Conservation (phyloP, 2,329 filamentous ascomycete genomes). For the Botrytis galanthina region DNA sequence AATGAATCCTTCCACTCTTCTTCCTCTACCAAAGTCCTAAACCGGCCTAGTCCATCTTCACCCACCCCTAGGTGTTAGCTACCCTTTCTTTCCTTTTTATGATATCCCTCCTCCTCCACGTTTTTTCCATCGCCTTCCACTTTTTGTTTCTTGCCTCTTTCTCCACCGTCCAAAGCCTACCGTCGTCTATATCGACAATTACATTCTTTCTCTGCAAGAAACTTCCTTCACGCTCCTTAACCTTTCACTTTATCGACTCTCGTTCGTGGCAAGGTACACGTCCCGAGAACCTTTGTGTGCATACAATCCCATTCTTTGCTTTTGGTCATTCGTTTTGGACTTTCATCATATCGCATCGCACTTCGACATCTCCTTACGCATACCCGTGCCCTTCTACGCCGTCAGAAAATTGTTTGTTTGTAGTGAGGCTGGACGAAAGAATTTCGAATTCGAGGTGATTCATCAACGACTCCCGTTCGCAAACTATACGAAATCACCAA, state of each 20-base stretch:
- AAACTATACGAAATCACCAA: neutral
- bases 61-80: neutral
- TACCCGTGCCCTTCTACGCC: neutral
- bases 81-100: neutral
- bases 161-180: neutral
- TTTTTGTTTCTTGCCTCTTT: constrained; percentile 11
- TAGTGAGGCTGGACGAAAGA: neutral
- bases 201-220: constrained; percentile 8
- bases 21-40: neutral
- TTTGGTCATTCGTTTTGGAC: neutral
- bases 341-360: neutral
- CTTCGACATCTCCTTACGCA: neutral
- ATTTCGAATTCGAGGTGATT: neutral
- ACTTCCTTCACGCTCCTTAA: constrained; percentile 15
- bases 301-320: constrained; percentile 3
- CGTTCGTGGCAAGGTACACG: constrained; percentile 14
- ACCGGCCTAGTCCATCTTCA: neutral
- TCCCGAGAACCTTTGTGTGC: neutral
- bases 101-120: neutral
- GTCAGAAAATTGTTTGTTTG: neutral
- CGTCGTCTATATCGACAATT: neutral
- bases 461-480: neutral
- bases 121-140: neutral
- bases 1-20: constrained; percentile 4
- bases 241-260: neutral